Conservation (phyloP, 768 basidiomycete genomes). For the Pisolithus albus region DNA sequence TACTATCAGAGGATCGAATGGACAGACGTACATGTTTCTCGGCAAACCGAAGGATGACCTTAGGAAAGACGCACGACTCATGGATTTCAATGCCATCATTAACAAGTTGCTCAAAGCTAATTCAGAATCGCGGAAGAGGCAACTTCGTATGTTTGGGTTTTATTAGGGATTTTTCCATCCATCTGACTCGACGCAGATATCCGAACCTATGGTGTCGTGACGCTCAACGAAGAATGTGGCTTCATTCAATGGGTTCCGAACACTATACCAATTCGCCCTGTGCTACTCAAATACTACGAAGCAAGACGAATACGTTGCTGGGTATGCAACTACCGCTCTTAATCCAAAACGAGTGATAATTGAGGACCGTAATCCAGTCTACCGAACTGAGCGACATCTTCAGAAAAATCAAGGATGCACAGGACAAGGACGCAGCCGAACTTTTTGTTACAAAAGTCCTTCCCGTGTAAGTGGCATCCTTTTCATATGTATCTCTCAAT, state of each 20-base stretch:
- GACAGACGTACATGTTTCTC: constrained; percentile 81
- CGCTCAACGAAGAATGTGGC: constrained; percentile 94
- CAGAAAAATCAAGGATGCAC: constrained; percentile 42
- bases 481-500: background rate
- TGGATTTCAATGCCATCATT: constrained; percentile 98
- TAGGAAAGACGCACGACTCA: constrained; percentile 91
- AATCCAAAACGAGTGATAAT: background rate
- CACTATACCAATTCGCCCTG: constrained; percentile 73
- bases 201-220: constrained; percentile 97
- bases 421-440: constrained; percentile 45
- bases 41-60: constrained; percentile 97
- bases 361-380: constrained; percentile 27
- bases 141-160: constrained; percentile 60
- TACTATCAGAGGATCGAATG: constrained; percentile 75
- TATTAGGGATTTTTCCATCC: background rate
- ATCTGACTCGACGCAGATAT: constrained; percentile 45
- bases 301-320: constrained; percentile 39
- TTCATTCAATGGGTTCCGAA: constrained; percentile 99
- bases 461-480: constrained; percentile 37
- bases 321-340: constrained; percentile 30
- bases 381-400: constrained; percentile 41
- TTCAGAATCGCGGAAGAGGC: constrained; percentile 84
- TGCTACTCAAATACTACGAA: constrained; percentile 66
- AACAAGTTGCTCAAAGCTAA: constrained; percentile 93
- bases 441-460: constrained; percentile 52